Percentiles rank a stretch among this genome's conserved stretches.
phyloP scores from a whole-genome alignment of 768 basidiomycete species.

The Collybia nuda region DNA sequence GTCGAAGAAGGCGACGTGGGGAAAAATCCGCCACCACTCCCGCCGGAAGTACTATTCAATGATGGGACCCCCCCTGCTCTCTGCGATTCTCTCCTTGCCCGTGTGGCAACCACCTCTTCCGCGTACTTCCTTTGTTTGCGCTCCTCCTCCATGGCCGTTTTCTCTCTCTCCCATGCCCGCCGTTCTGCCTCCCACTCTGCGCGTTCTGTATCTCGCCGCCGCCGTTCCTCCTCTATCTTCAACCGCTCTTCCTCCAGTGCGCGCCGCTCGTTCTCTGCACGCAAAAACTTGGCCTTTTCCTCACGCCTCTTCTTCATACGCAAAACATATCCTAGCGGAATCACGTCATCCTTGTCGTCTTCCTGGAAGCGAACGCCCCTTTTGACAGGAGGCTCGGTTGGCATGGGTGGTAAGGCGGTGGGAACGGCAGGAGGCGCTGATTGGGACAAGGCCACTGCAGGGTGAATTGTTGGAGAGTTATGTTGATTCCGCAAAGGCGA shows the following conservation, averaged over 20 bases:
- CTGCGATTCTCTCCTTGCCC: constrained; percentile 57
- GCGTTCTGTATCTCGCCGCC: constrained; percentile 43
- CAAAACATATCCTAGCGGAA: constrained; percentile 70
- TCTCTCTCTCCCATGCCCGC: constrained; percentile 46
- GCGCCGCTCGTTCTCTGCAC: constrained; percentile 56
- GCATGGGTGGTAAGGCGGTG: constrained; percentile 2
- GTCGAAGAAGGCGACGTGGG: constrained; percentile 38
- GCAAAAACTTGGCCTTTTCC: constrained; percentile 68
- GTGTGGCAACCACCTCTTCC: constrained; percentile 61
- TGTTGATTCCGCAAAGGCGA: constrained; percentile 50
- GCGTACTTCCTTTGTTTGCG: constrained; percentile 49
- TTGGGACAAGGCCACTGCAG: constrained; percentile 6
- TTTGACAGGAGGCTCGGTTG: constrained; percentile 30
- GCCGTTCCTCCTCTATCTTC: constrained; percentile 41
- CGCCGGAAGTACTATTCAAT: constrained; percentile 11
- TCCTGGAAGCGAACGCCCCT: constrained; percentile 68
- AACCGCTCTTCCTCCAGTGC: constrained; percentile 46
- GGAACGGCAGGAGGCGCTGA: constrained; percentile 10
- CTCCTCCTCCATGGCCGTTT: constrained; percentile 52
- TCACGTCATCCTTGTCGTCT: constrained; percentile 64
- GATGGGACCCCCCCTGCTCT: constrained; percentile 44
- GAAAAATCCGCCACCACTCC: constrained; percentile 27
- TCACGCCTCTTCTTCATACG: constrained; percentile 72
- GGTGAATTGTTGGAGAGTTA: constrained; percentile 14
- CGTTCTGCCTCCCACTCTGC: constrained; percentile 51